Evolutionary conservation across 2,329 filamentous ascomycete genomes (phyloP).

Genomic region (Colletotrichum kahawae): DNA sequence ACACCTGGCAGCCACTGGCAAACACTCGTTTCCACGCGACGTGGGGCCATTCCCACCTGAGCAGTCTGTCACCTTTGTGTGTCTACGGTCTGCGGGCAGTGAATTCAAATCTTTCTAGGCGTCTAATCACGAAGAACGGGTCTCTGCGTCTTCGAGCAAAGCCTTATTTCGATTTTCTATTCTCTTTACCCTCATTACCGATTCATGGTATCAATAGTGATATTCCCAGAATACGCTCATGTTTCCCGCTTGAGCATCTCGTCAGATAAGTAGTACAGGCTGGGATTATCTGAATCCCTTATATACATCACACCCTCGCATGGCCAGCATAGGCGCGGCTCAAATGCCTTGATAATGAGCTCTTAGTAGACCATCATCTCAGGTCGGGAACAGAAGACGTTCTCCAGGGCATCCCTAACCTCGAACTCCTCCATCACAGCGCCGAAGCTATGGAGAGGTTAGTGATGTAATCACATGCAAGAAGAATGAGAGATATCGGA

Average conservation of each 20-base stretch:
- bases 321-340: not conserved
- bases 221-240: not conserved
- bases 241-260: not conserved
- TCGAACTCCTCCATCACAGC: conserved; percentile 72
- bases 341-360: not conserved
- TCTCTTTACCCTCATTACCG: not conserved
- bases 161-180: not conserved
- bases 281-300: not conserved
- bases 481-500: not conserved
- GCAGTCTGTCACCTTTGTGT: not conserved
- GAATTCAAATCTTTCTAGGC: not conserved
- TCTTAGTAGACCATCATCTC: conserved; percentile 16
- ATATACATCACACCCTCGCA: not conserved
- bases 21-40: conserved; percentile 11
- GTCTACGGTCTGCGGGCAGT: too few species aligned
- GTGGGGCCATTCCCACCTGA: conserved; percentile 3
- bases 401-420: conserved; percentile 78
- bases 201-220: conserved; percentile 10
- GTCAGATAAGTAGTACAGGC: not conserved
- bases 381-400: conserved; percentile 56
- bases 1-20: conserved; percentile 1
- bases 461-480: not conserved
- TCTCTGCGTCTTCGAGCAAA: not conserved
- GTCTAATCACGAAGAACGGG: not conserved
- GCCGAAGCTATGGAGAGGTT: conserved; percentile 53